These are phyloP conservation scores for Cercospora sojina DNA, from an alignment of 2,329 filamentous ascomycete genomes.

Conservation along the genomic window DNA sequence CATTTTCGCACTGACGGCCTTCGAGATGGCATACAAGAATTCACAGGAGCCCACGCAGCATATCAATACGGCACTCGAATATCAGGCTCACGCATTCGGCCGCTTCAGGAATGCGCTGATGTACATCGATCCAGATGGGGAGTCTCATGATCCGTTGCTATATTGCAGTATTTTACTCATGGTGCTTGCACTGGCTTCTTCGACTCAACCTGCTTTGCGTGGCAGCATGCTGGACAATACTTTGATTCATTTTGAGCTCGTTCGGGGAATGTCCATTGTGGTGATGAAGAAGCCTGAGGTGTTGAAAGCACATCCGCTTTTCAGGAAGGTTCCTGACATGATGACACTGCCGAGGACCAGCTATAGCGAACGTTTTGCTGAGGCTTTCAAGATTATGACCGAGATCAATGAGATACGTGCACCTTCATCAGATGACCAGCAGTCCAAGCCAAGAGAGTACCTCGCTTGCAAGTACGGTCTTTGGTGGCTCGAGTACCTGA, in stretches of 20 bases:
- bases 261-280: conserved; percentile 16
- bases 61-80: conserved; percentile 18
- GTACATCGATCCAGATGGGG: conserved; percentile 5
- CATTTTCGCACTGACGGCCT: conserved; percentile 21
- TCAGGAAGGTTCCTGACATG: conserved; percentile 16
- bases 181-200: conserved; percentile 20
- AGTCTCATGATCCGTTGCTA: conserved; percentile 19
- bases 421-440: neutral
- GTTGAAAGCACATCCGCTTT: conserved; percentile 6
- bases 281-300: conserved; percentile 19
- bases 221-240: conserved; percentile 19
- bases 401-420: conserved; percentile 13
- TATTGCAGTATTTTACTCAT: conserved; percentile 19
- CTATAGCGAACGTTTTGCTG: neutral
- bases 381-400: neutral
- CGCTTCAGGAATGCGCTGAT: conserved; percentile 14
- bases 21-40: conserved; percentile 17
- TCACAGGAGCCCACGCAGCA: conserved; percentile 12
- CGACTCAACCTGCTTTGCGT: conserved; percentile 13
- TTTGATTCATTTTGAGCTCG: conserved; percentile 17
- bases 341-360: conserved; percentile 6
- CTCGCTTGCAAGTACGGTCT: conserved; percentile 18
- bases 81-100: conserved; percentile 18
- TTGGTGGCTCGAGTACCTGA: conserved; percentile 17
- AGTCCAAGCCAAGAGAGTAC: neutral